Conservation (phyloP, 768 basidiomycete genomes). For the Lactifluus volemus region DNA sequence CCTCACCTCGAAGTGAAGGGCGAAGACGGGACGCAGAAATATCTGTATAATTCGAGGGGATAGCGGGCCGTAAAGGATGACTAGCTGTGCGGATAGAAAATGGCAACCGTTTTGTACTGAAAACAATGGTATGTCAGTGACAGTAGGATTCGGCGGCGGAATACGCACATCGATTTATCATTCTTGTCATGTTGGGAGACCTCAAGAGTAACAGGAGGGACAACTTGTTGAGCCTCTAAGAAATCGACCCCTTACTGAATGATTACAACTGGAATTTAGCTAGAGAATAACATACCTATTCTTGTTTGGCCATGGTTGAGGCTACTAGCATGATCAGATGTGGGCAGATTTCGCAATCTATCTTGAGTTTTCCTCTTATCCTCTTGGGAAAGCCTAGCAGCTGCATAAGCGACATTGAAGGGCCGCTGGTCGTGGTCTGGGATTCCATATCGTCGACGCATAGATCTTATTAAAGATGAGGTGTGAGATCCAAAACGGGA, state of each 20-base stretch:
- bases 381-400: slow-evolving; percentile 47
- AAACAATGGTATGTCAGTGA: neutral
- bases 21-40: neutral
- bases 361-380: slow-evolving; percentile 25
- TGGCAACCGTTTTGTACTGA: slow-evolving; percentile 1
- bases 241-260: neutral
- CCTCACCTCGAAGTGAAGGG: neutral
- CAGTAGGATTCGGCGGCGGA: neutral
- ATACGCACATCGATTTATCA: slow-evolving; percentile 1
- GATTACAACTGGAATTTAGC: neutral
- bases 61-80: neutral
- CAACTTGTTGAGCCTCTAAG: neutral
- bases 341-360: neutral
- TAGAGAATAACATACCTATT: neutral
- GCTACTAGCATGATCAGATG: neutral
- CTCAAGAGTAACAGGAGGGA: slow-evolving; percentile 4
- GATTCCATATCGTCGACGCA: slow-evolving; percentile 72
- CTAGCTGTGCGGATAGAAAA: neutral
- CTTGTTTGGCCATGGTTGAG: neutral
- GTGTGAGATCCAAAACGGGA: neutral
- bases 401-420: slow-evolving; percentile 83
- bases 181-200: slow-evolving; percentile 5
- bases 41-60: neutral
- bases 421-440: slow-evolving; percentile 76
- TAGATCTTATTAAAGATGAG: slow-evolving; percentile 37